Base-by-base conservation (phyloP, 2,329 filamentous ascomycete genomes). In the Trichoderma asperellum region DNA sequence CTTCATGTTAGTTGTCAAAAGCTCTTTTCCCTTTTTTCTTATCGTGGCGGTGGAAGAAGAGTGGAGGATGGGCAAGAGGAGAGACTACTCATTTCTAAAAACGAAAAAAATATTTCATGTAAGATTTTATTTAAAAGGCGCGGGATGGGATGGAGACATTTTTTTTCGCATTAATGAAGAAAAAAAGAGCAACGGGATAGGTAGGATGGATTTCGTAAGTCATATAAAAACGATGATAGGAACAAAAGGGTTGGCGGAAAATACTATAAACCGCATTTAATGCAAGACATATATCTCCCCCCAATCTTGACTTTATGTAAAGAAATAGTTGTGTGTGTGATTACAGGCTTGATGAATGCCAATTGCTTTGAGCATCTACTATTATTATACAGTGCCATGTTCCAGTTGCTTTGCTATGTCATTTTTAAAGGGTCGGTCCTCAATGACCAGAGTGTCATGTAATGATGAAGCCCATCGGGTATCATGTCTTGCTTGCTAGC, bases 361-460 rank as follows among this genome's bases (percentile, higher is more conserved):
- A 70, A 29, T 65, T 65, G 72, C 75, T 76, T 76, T 76, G 76
- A 74, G 75, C 76, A 77, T 78, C 49, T 77, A 78, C 71, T 77
- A 72, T 14, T 65, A 65, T 63, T 53, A 37, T 56, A 57, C 35
- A 65, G 52, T 56, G 37, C 14, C 37, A 47, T 57, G 35, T 29
- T 47, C 52, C 49, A 65, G 16, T 65, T 65, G 18, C 1, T 57
- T 56, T 43, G 35, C 27, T 24, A 47, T 43, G 35, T 57, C 52
- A 34, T 47, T 57, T 57, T 0, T 14, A 57, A 10, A 14, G 35
- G 3, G 29, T 16, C 29, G 24, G 24, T 24, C 37, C 27, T 49
- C 16, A 32, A 11, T 24, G 52, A 57, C 62, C 27, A 43, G 52
- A 47, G 18, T 43, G 21, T 65, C 52, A 55, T 65, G 27, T 57